phyloP scores from a whole-genome alignment of 148 eudicot genomes.

The Silene latifolia region DNA sequence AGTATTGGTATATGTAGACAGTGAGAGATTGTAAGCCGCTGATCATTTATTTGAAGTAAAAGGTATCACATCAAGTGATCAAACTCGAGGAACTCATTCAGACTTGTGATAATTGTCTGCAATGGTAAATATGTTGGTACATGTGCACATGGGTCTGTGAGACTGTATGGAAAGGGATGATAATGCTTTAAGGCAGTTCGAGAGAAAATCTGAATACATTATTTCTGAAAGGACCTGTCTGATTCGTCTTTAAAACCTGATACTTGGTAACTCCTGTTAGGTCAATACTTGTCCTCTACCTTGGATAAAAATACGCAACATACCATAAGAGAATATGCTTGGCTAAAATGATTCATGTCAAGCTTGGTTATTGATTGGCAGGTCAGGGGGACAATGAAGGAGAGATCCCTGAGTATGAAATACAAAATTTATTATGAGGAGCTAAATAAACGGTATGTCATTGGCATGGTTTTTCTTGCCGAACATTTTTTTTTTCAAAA shows the following conservation, averaged over 20 bases:
- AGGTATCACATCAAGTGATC: neutral
- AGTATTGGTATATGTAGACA: neutral
- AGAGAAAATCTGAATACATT: neutral
- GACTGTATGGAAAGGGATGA: neutral
- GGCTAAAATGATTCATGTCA: constrained; percentile 41
- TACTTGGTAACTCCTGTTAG: neutral
- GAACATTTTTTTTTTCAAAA: constrained; percentile 23
- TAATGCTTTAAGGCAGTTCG: neutral
- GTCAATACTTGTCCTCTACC: neutral
- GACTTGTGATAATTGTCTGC: neutral
- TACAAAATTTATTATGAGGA: constrained; percentile 47
- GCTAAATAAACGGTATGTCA: constrained; percentile 56
- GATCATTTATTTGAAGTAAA: neutral
- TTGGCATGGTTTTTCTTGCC: constrained; percentile 36
- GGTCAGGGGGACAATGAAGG: constrained; percentile 79
- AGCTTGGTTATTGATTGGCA: constrained; percentile 79
- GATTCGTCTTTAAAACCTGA: neutral
- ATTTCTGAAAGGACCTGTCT: neutral
- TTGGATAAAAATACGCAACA: too few species aligned
- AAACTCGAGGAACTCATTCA: neutral
- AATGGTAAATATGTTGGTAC: neutral
- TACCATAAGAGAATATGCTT: constrained; percentile 13
- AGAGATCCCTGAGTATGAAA: constrained; percentile 52
- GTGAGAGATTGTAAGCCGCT: neutral
- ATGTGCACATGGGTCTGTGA: neutral